These are phyloP conservation scores for Tylopilus balloui DNA, from an alignment of 768 basidiomycete genomes.

Conservation along the genomic window DNA sequence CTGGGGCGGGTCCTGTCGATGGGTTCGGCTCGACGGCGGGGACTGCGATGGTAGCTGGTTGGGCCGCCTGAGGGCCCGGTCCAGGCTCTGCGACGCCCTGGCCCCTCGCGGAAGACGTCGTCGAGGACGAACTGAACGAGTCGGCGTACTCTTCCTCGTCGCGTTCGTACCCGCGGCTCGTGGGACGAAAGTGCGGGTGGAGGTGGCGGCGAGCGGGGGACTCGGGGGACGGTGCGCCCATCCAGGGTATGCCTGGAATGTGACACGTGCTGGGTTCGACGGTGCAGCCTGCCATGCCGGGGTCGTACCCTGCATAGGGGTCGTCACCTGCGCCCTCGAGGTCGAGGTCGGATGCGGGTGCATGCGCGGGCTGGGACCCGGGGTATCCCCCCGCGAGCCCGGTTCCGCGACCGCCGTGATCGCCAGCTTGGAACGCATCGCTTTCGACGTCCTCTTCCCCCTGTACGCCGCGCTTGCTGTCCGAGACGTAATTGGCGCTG, in stretches of 20 bases:
- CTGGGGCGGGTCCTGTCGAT: background rate
- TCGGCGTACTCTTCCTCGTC: slow-evolving; percentile 15
- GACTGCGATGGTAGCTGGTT: no score
- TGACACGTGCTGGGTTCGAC: background rate
- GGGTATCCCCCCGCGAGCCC: slow-evolving; percentile 3
- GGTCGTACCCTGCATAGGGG: slow-evolving; percentile 16
- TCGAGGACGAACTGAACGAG: background rate
- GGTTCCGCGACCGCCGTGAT: slow-evolving; percentile 1
- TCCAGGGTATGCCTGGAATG: slow-evolving; percentile 10
- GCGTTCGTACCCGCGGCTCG: slow-evolving; percentile 20
- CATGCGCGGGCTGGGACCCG: background rate
- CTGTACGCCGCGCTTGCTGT: background rate
- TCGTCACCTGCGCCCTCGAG: slow-evolving; percentile 3
- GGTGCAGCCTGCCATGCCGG: slow-evolving; percentile 24
- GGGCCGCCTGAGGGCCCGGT: background rate
- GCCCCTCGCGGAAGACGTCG: no score
- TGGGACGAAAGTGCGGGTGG: background rate
- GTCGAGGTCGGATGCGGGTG: background rate
- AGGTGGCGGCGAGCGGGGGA: background rate
- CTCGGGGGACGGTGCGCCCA: background rate
- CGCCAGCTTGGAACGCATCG: background rate
- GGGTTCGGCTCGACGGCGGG: background rate
- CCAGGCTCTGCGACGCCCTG: background rate
- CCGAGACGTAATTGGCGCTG: background rate
- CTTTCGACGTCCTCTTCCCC: background rate